These are phyloP conservation scores for Annona cherimola DNA, from an alignment of 164 flowering plant genomes.

Conservation along the genomic window DNA sequence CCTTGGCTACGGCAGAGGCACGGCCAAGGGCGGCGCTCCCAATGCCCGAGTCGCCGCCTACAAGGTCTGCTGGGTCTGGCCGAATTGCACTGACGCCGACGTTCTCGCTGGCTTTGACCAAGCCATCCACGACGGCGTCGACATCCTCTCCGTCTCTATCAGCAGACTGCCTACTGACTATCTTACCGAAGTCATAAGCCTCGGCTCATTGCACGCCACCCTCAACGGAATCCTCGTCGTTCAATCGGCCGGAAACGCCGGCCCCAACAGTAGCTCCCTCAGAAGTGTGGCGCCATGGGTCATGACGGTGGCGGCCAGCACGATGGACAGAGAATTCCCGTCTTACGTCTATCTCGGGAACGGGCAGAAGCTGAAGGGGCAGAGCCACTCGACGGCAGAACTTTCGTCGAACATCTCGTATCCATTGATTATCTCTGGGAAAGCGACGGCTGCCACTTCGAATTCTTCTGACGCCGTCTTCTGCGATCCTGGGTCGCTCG, in stretches of 20 bases:
- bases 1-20: constrained; percentile 39
- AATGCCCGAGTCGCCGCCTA: constrained; percentile 52
- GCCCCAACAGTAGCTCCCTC: neutral
- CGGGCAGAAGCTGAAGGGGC: constrained; percentile 40
- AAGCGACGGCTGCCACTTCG: constrained; percentile 30
- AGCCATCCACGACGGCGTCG: constrained; percentile 52
- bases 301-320: constrained; percentile 9
- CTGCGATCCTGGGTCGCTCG: constrained; percentile 14
- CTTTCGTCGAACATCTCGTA: constrained; percentile 23
- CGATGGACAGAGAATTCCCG: constrained; percentile 9
- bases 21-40: constrained; percentile 49
- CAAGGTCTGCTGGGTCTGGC: constrained; percentile 42
- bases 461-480: constrained; percentile 15
- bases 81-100: constrained; percentile 40
- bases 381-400: constrained; percentile 50
- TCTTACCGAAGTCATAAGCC: neutral
- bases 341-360: neutral
- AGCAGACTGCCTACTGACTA: constrained; percentile 10
- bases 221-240: neutral
- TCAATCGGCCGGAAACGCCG: constrained; percentile 4
- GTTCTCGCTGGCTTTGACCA: constrained; percentile 44
- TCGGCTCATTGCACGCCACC: constrained; percentile 6
- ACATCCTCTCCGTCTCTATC: constrained; percentile 39
- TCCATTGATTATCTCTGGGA: constrained; percentile 22
- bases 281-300: constrained; percentile 7